Evolutionary conservation across 1,284 basidiomycete genomes (phyloP).

Genomic region (Cryptococcus sp.): DNA sequence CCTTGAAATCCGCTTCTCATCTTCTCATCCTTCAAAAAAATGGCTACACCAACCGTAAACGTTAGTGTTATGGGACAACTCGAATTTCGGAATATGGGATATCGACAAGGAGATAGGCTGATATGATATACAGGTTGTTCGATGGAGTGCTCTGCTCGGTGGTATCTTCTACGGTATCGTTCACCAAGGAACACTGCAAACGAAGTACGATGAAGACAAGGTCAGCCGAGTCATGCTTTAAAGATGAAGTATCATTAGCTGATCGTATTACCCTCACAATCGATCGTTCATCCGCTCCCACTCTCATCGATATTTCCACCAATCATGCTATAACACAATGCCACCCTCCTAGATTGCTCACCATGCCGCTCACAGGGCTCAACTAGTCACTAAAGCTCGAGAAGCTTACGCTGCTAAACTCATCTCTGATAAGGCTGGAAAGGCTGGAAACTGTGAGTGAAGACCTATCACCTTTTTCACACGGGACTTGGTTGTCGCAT

Average conservation of each 20-base stretch:
- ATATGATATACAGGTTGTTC: slow-evolving; percentile 66
- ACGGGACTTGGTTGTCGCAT: too few species aligned
- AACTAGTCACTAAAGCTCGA: slow-evolving; percentile 80
- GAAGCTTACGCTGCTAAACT: slow-evolving; percentile 82
- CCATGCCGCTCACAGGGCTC: slow-evolving; percentile 56
- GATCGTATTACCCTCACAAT: not conserved
- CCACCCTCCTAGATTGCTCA: slow-evolving; percentile 44
- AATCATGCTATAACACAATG: too few species aligned
- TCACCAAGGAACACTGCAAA: slow-evolving; percentile 86
- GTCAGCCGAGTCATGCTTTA: slow-evolving; percentile 49
- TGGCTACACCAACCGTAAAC: slow-evolving; percentile 43
- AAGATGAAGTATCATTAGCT: not conserved
- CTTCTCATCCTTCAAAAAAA: slow-evolving; percentile 17
- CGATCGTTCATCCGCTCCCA: not conserved
- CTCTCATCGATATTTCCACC: too few species aligned
- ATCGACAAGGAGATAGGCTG: not conserved
- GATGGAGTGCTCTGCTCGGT: slow-evolving; percentile 84
- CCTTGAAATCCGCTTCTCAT: not conserved
- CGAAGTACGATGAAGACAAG: slow-evolving; percentile 60
- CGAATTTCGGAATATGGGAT: not conserved
- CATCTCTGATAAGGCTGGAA: slow-evolving; percentile 40
- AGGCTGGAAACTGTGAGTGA: not conserved
- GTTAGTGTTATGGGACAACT: slow-evolving; percentile 19
- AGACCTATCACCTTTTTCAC: too few species aligned
- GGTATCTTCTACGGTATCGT: slow-evolving; percentile 90